Base-by-base conservation (phyloP, 805 yeast genomes). In the Zygoascus tannicola region DNA sequence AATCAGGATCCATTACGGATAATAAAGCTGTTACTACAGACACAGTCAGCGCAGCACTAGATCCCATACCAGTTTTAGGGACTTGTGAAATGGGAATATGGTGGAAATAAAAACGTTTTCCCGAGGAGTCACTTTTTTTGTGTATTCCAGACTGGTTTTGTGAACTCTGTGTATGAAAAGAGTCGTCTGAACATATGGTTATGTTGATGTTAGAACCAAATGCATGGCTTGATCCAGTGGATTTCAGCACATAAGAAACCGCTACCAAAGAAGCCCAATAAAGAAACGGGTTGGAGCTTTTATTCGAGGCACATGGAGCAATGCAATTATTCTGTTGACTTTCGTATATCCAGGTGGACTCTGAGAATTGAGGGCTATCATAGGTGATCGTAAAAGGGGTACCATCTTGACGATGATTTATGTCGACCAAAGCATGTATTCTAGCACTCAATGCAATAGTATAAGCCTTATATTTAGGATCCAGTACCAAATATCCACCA, bases 21-120 rank as follows among this genome's bases (percentile, higher is more conserved):
- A 80, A 58, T 38, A 92, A 56, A 0, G 88, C 82, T 0, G 94
- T 73, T 0, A 85, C 76, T 2, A 88, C 69, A 1, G 83, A 88
- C 1, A 94, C 75, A 2, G 85, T 94, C 46, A 92, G 69, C 0
- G 96, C 95, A 0, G 98, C 98, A 26, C 96, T 86, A 10, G 96
- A 86, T 1, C 98, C 98, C 40, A 92, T 69, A 0, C 98, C 98
- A 0, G 98, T 92, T 59, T 92, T 92, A 2, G 95, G 78, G 4
- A 87, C 95, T 30, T 81, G 67, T 0, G 74, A 68, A 44, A 92
- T 85, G 14, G 76, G 68, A 20, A 58, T 47, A 0, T 60, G 44
- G 59, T 90, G 96, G 59, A 67, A 80, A 35, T 74, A 64, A 56
- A 88, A 88, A 26, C 10, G 12, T 26, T 26, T 26, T 12, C 30